These are phyloP conservation scores for Saprolegnia parasitica DNA, from an alignment of 352 stramenopile species.

Conservation along the genomic window DNA sequence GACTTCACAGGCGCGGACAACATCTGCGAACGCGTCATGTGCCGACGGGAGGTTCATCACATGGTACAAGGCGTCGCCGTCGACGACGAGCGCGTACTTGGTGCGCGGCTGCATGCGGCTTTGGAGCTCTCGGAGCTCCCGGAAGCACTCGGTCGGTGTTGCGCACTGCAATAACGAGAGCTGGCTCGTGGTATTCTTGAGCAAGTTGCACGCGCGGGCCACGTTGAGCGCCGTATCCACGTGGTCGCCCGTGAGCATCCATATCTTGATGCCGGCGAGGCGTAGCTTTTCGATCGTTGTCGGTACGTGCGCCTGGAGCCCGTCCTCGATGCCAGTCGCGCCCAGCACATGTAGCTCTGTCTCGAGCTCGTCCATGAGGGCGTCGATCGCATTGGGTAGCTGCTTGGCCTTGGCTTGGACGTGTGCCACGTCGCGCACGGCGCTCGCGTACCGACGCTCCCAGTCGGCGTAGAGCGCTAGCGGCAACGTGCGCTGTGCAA, in stretches of 20 bases:
- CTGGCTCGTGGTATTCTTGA: constrained; percentile 55
- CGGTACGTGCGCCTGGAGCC: constrained; percentile 92
- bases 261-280: constrained; percentile 96
- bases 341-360: constrained; percentile 85
- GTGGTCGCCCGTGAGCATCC: constrained; percentile 97
- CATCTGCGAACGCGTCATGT: constrained; percentile 32
- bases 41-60: constrained; percentile 1
- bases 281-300: constrained; percentile 89
- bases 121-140: constrained; percentile 42
- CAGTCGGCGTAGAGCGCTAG: constrained; percentile 52
- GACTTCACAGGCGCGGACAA: constrained; percentile 23
- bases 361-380: constrained; percentile 56
- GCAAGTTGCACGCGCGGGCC: constrained; percentile 78
- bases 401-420: constrained; percentile 37
- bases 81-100: constrained; percentile 55
- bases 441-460: constrained; percentile 50
- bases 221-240: constrained; percentile 98
- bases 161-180: constrained; percentile 40
- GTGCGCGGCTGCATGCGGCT: constrained; percentile 38
- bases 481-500: constrained; percentile 51
- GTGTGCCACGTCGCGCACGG: constrained; percentile 46
- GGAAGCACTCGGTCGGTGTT: constrained; percentile 33
- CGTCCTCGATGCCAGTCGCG: constrained; percentile 95
- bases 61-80: constrained; percentile 42
- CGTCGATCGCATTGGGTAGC: constrained; percentile 46